Conservation (phyloP, 805 yeast species). For the Cyberlindnera samutprakarnensis region DNA sequence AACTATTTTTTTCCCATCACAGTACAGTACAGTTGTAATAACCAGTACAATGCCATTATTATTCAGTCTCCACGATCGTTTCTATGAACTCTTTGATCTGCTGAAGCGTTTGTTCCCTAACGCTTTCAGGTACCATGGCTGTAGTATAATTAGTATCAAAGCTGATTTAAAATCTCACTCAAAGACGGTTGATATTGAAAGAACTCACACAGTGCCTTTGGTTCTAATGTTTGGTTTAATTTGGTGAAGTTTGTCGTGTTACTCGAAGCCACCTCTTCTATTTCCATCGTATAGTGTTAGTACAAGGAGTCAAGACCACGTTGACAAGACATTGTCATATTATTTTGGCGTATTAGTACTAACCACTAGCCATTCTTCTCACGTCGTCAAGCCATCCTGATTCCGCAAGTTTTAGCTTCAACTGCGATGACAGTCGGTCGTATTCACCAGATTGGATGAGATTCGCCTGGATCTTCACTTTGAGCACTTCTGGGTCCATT, state of each 20-base stretch:
- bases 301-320: neutral
- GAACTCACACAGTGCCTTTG: conserved; percentile 52
- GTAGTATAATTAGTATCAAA: too few species aligned
- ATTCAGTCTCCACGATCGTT: conserved; percentile 33
- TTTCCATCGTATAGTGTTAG: too few species aligned
- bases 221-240: conserved; percentile 46
- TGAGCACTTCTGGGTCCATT: conserved; percentile 24
- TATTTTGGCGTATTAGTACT: too few species aligned
- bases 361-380: conserved; percentile 48
- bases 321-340: too few species aligned
- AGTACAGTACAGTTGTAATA: too few species aligned
- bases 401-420: conserved; percentile 59
- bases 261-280: conserved; percentile 32
- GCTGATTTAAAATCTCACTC: too few species aligned
- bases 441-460: conserved; percentile 75
- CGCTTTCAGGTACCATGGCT: conserved; percentile 57
- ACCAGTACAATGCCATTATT: too few species aligned
- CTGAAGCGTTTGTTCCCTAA: conserved; percentile 50
- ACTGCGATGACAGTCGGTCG: conserved; percentile 32
- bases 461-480: conserved; percentile 60
- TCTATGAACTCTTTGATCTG: conserved; percentile 56
- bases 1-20: too few species aligned
- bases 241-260: conserved; percentile 44
- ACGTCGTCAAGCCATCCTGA: conserved; percentile 86
- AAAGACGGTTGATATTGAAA: too few species aligned